Evolutionary conservation across 2,329 filamentous ascomycete species (phyloP), one percentile per base, ranked within the genome.

Genomic region (Atkinsonella hypoxylon): DNA sequence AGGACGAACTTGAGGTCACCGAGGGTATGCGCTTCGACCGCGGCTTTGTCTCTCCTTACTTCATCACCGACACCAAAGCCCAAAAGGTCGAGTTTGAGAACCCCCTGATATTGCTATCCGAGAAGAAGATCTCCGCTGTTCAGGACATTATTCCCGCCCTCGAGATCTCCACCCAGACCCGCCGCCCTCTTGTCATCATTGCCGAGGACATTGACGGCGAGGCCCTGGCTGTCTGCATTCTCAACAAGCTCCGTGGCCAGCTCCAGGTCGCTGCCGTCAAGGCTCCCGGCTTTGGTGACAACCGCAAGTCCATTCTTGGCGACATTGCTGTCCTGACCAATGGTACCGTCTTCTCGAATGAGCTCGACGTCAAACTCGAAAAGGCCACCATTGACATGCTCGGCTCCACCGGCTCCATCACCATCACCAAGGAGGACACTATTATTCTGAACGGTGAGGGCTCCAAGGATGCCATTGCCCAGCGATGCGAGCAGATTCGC

Each of bases 11-110:
- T 51, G 93, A 98, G 76, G 84, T 98, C 55, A 98, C 93, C 53
- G 93, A 98, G 84, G 93, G 93, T 69, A 98, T 98, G 93, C 89
- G 93, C 72, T 98, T 98, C 76, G 93, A 98, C 81, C 91, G 93
- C 66, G 93, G 93, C 56, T 98, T 86, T 72, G 91, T 95, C 67
- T 98, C 93, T 26, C 90, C 93, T 61, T 98, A 98, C 84, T 98
- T 98, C 80, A 98, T 98, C 78, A 98, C 93, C 76, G 93, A 98
- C 66, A 76, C 89, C 81, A 98, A 98, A 85, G 72, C 90, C 54
- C 89, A 95, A 71, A 98, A 98, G 83, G 90, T 97, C 52, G 93
- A 98, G 76, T 98, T 98, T 60, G 93, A 98, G 83, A 97, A 98
- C 82, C 93, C 93, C 58, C 75, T 98, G 67, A 93, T 98, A 69